Percentiles rank a stretch among this genome's conserved stretches.
phyloP scores from a whole-genome alignment of 306 rosid species.

The Pterocarpus macrocarpus region DNA sequence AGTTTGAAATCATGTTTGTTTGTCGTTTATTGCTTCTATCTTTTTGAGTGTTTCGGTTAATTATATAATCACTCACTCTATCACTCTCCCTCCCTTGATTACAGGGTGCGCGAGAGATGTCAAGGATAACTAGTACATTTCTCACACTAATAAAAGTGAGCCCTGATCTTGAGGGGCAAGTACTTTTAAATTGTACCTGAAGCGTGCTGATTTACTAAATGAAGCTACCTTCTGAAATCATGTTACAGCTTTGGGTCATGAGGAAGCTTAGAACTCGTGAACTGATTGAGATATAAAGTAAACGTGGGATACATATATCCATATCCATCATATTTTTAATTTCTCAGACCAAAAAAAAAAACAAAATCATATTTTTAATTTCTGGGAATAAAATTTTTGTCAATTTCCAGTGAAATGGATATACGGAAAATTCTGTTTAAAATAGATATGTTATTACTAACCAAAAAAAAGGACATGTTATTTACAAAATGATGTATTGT shows the following conservation, averaged over 20 bases:
- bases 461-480: not conserved
- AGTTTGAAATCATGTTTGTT: not conserved
- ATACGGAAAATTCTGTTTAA: too few relatives aligned
- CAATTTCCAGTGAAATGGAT: not conserved
- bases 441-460: too few relatives aligned
- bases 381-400: not conserved
- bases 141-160: not conserved
- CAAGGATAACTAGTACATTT: slow-evolving; percentile 22
- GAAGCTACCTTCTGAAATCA: slow-evolving; percentile 5
- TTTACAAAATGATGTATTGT: not conserved
- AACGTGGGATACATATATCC: too few relatives aligned
- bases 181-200: not conserved
- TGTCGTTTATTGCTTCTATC: not conserved
- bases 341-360: too few relatives aligned
- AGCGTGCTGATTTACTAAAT: not conserved
- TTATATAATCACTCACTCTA: not conserved
- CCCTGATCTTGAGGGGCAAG: not conserved
- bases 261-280: not conserved
- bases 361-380: slow-evolving; percentile 13
- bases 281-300: not conserved
- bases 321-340: too few relatives aligned
- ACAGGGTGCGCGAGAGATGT: slow-evolving; percentile 40
- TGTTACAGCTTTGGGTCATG: slow-evolving; percentile 2
- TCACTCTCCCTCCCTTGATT: not conserved
- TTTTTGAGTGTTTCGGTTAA: not conserved